phyloP scores from a whole-genome alignment of 1,284 basidiomycete genomes.

The Ganoderma meredithae region DNA sequence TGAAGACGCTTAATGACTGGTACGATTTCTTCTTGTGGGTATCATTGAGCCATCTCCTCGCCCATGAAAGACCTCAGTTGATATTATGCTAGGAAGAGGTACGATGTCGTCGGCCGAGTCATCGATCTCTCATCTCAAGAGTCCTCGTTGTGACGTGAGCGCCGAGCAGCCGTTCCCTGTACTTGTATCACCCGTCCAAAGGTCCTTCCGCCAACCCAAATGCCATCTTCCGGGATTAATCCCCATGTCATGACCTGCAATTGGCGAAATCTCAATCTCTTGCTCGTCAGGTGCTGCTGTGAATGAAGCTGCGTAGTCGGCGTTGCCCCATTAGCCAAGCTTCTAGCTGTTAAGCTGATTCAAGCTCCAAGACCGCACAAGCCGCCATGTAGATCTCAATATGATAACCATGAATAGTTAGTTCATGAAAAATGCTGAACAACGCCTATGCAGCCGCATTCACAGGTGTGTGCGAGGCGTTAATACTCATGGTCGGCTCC shows the following conservation, averaged over 20 bases:
- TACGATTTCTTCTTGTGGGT: conserved; percentile 77
- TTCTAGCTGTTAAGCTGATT: neutral
- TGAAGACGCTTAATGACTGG: conserved; percentile 93
- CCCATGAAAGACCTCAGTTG: neutral
- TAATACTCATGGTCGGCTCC: neutral
- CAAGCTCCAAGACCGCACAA: neutral
- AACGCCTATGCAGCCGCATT: neutral
- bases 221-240: neutral
- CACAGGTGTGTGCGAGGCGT: neutral
- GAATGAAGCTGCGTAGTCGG: neutral
- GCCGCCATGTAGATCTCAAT: no score
- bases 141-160: conserved; percentile 2
- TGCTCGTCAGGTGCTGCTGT: neutral
- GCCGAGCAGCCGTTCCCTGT: neutral
- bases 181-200: neutral
- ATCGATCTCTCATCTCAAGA: conserved; percentile 48
- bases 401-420: neutral
- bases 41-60: conserved; percentile 38
- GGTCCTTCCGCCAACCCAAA: neutral
- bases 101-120: conserved; percentile 82
- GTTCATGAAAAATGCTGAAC: neutral
- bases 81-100: conserved; percentile 66
- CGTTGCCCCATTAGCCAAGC: neutral
- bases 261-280: neutral
- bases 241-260: neutral